Conservation (phyloP, 2,329 filamentous ascomycete genomes). For the Zymoseptoria passerinii region DNA sequence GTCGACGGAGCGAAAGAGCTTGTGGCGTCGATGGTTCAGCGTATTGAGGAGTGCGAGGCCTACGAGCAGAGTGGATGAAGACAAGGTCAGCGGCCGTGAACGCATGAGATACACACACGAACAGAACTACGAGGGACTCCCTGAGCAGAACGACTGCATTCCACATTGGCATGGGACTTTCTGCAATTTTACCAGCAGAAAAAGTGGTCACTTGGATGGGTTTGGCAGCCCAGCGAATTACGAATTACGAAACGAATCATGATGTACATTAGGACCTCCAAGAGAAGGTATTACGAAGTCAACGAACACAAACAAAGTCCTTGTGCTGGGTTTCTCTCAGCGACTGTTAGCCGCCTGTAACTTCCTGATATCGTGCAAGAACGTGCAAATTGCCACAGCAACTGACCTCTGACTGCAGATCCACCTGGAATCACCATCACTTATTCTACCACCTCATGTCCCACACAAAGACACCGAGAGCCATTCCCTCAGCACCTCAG, state of each 20-base stretch:
- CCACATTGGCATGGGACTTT: neutral
- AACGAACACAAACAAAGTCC: neutral
- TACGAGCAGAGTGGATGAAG: neutral
- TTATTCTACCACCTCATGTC: neutral
- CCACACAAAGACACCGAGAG: neutral
- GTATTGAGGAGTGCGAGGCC: conserved; percentile 1
- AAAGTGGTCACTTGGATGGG: neutral
- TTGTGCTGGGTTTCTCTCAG: neutral
- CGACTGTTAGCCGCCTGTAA: neutral
- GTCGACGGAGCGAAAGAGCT: neutral
- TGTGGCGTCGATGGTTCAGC: neutral
- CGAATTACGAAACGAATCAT: neutral
- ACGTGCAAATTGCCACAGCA: neutral
- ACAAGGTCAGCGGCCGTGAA: neutral
- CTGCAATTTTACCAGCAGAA: neutral
- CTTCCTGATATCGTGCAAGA: neutral
- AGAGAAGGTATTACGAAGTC: neutral
- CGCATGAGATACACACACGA: neutral
- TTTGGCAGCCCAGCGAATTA: neutral
- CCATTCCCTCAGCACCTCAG: neutral
- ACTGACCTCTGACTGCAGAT: neutral
- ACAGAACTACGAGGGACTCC: neutral
- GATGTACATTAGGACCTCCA: neutral
- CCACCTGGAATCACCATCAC: neutral
- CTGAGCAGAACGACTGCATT: neutral